Evolutionary conservation across 305 asterid species (phyloP), one percentile per base, ranked within the genome.

Genomic region (Ilex paraguariensis): DNA sequence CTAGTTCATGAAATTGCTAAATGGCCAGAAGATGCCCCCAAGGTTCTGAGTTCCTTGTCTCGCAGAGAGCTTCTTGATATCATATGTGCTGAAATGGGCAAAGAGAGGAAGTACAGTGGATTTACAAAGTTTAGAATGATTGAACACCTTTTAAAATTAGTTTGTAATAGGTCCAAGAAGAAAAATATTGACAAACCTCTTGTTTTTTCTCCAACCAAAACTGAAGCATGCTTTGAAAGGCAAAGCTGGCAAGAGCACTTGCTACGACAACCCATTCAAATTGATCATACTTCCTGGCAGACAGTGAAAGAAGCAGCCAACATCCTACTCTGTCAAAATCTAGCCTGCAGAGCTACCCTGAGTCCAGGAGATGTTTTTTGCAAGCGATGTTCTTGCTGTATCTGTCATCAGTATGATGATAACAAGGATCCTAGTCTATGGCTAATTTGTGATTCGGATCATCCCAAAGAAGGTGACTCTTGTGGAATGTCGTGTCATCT

Each of bases 401-500:
- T 91, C 44, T 91, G 96, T 62, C 82, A 70, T 56, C 74, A 54
- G 70, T 91, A 79, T 57, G 98, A 91, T 67, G 98, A 91, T 65
- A 91, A 91, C 66, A 91, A 91, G 80, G 98, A 91, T 70, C 96
- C 96, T 3, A 76, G 94, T 68, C 66, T 91, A 69, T 91, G 98
- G 96, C 70, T 91, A 54, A 79, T 72, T 61, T 91, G 98, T 65
- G 78, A 75, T 66, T 77, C 88, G 0, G 89, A 85, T 71, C 82
- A 88, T 65, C 90, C 81, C 0, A 81, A 83, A 72, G 71, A 71
- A 67, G 82, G 74, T n/a, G 63, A 62, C n/a, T 79, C 95, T 0
- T 88, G 98, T 72, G 88, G 92, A 56, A 79, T 86, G 85, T 86
- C 96, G 9, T 91, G 94, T 79, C 98, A 91, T 74, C 85, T 91